Percentiles rank a stretch among this genome's conserved stretches.
Evolutionary conservation across 1,284 basidiomycete genomes (phyloP).

Genomic region (Tylopilus orsonianus): DNA sequence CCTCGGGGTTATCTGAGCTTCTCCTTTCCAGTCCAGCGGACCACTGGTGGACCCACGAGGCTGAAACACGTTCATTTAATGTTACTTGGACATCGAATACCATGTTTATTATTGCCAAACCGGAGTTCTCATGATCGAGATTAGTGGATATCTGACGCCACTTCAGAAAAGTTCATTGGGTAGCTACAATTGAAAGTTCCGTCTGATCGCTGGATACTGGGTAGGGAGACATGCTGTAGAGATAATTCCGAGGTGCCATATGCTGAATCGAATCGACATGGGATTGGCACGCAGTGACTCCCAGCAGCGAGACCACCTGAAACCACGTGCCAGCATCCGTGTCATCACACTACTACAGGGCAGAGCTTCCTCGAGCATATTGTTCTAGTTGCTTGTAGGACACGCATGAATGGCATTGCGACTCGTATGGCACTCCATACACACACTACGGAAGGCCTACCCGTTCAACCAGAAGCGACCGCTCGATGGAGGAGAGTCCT

Average conservation of each 20-base stretch:
- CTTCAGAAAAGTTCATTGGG: background rate
- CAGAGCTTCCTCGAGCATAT: background rate
- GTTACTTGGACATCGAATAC: constrained; percentile 22
- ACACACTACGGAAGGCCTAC: background rate
- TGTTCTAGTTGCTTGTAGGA: background rate
- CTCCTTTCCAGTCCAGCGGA: constrained; percentile 18
- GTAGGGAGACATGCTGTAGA: background rate
- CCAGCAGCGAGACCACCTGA: background rate
- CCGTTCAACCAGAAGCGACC: background rate
- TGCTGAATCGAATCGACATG: constrained; percentile 4
- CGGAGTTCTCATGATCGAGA: constrained; percentile 26
- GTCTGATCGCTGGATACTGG: constrained; percentile 5
- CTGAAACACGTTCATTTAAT: constrained; percentile 38
- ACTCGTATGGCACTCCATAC: constrained; percentile 5
- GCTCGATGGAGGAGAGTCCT: constrained; percentile 78
- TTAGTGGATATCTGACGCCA: constrained; percentile 12
- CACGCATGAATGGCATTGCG: background rate
- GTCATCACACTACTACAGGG: constrained; percentile 1
- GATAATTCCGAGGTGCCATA: constrained; percentile 14
- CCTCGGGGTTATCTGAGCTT: constrained; percentile 32
- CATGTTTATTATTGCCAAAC: constrained; percentile 12
- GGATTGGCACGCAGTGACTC: constrained; percentile 2
- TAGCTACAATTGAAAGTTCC: background rate
- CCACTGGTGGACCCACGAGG: constrained; percentile 31
- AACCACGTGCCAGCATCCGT: constrained; percentile 8